Conservation (phyloP, 768 basidiomycete genomes). For the Hericium coralloides region DNA sequence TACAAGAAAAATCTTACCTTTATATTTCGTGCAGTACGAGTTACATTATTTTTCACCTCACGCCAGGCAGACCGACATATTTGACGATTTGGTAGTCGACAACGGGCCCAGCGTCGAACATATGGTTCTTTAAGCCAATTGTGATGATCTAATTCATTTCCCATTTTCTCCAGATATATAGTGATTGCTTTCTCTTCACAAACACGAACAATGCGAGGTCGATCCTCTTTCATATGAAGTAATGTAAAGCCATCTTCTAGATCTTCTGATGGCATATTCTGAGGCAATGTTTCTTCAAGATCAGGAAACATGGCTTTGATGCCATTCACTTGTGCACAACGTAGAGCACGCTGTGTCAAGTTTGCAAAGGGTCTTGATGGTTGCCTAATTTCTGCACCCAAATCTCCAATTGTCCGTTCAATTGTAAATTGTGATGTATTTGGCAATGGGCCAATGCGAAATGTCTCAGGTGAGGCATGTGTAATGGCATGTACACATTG, state of each 20-base stretch:
- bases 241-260: not conserved
- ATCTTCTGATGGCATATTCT: not conserved
- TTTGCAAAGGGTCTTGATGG: slow-evolving; percentile 21
- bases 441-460: slow-evolving; percentile 15
- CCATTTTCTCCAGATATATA: not conserved
- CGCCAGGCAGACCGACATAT: not conserved
- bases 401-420: slow-evolving; percentile 19
- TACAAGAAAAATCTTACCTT: not conserved
- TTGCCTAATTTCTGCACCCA: slow-evolving; percentile 20
- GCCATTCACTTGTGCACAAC: slow-evolving; percentile 13
- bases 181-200: not conserved
- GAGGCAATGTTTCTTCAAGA: slow-evolving; percentile 3
- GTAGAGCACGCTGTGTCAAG: slow-evolving; percentile 12
- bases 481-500: slow-evolving; percentile 24
- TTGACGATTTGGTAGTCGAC: not conserved
- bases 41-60: not conserved
- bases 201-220: not conserved
- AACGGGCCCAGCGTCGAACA: not conserved
- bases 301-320: slow-evolving; percentile 18
- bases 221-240: not conserved
- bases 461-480: slow-evolving; percentile 21
- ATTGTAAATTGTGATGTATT: slow-evolving; percentile 23
- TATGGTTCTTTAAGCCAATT: not conserved
- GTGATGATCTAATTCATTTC: not conserved
- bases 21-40: not conserved